Evolutionary conservation across 2,329 filamentous ascomycete genomes (phyloP).

Genomic region (Malbranchea cinnamomea): DNA sequence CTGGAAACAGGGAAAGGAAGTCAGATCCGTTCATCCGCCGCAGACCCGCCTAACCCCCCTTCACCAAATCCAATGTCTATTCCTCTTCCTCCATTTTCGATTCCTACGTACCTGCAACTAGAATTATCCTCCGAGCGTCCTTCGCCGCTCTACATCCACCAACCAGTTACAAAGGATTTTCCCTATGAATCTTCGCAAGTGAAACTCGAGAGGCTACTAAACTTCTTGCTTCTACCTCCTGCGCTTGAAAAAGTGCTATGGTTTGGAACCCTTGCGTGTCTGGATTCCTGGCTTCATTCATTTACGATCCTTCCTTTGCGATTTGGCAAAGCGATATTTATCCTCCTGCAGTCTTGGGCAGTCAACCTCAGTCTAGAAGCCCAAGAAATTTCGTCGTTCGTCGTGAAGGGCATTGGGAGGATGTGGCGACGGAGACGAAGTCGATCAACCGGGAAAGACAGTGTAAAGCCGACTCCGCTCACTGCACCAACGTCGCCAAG

Average conservation of each 20-base stretch:
- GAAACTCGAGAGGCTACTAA: constrained; percentile 81
- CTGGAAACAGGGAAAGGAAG: constrained; percentile 19
- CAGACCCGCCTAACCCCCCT: constrained; percentile 20
- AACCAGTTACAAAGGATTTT: constrained; percentile 40
- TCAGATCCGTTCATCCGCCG: constrained; percentile 13
- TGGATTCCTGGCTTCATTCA: constrained; percentile 92
- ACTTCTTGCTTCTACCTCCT: constrained; percentile 69
- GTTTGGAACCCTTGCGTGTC: constrained; percentile 79
- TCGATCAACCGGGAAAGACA: constrained; percentile 10
- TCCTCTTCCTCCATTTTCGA: constrained; percentile 46
- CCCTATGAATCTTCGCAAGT: constrained; percentile 87
- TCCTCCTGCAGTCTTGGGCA: constrained; percentile 66
- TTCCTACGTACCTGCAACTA: constrained; percentile 51
- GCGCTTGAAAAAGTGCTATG: constrained; percentile 71
- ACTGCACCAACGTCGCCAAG: too few species aligned
- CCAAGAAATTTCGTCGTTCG: constrained; percentile 56
- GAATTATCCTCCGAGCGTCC: constrained; percentile 47
- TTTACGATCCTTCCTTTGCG: constrained; percentile 89
- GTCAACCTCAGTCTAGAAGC: constrained; percentile 57
- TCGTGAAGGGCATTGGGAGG: constrained; percentile 64
- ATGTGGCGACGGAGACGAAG: constrained; percentile 45
- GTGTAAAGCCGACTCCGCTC: constrained; percentile 12
- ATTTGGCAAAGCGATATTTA: constrained; percentile 64
- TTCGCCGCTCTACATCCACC: constrained; percentile 49
- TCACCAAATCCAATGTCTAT: constrained; percentile 38